A percentile compares a stretch with the other conserved stretches of the same genome.
phyloP scores from a whole-genome alignment of 805 yeast genomes.

The Candida loeiensis region DNA sequence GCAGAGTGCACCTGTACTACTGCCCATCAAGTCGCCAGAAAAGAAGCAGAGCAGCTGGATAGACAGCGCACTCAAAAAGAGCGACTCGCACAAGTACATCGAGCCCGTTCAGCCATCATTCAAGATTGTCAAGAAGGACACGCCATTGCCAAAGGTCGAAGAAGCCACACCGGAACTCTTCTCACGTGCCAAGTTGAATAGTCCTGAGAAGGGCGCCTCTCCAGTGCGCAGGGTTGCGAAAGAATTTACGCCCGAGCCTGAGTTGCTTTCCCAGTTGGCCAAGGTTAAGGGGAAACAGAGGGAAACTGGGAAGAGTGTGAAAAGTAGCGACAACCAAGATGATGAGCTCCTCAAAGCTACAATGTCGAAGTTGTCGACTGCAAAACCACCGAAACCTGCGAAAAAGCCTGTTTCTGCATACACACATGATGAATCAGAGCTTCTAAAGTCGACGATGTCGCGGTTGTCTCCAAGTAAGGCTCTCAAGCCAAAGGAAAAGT shows the following conservation, averaged over 20 bases:
- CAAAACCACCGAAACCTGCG: conserved; percentile 11
- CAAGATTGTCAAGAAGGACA: conserved; percentile 11
- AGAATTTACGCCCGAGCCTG: conserved; percentile 6
- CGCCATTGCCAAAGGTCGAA: conserved; percentile 7
- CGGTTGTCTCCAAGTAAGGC: conserved; percentile 12
- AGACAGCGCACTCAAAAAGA: conserved; percentile 15
- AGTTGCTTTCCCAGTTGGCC: conserved; percentile 7
- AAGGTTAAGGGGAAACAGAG: conserved; percentile 1
- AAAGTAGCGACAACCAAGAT: conserved; percentile 20
- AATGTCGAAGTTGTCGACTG: conserved; percentile 13
- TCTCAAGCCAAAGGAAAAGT: conserved; percentile 9
- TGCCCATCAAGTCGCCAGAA: background rate
- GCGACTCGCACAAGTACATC: conserved; percentile 12
- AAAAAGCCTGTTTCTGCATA: conserved; percentile 14
- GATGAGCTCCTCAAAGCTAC: conserved; percentile 16
- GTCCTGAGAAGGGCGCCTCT: background rate
- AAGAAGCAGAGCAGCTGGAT: conserved; percentile 14
- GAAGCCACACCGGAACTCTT: conserved; percentile 13
- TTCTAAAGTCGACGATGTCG: conserved; percentile 16
- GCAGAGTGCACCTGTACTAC: conserved; percentile 1
- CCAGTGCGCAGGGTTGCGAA: background rate
- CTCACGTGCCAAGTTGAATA: conserved; percentile 10
- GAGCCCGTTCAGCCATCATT: conserved; percentile 15
- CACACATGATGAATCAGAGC: conserved; percentile 16
- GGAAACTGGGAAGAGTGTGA: background rate